These are phyloP conservation scores for Penicillium bialowiezense DNA, from an alignment of 495 filamentous ascomycete genomes.

Conservation along the genomic window DNA sequence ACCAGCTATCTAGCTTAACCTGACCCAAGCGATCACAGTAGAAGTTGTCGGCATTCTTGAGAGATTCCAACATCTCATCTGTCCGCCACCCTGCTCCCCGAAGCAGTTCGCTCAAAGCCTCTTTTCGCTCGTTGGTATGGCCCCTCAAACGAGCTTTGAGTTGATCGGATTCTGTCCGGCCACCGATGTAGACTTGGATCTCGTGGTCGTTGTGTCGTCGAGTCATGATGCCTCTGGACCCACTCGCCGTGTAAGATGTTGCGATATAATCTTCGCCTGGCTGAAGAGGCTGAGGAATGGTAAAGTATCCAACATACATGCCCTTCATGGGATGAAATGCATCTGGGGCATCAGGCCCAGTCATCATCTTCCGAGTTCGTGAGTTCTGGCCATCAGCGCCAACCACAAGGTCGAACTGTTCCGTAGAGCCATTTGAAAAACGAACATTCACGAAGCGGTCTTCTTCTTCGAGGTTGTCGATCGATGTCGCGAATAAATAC, in stretches of 20 bases:
- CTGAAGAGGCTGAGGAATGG: constrained; percentile 24
- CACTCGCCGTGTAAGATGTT: constrained; percentile 28
- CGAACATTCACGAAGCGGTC: constrained; percentile 25
- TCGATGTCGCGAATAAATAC: constrained; percentile 32
- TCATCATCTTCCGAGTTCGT: constrained; percentile 33
- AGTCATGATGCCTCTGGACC: constrained; percentile 33
- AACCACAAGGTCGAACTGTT: constrained; percentile 47
- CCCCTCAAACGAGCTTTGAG: constrained; percentile 16
- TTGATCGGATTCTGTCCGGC: constrained; percentile 19
- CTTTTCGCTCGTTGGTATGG: constrained; percentile 30
- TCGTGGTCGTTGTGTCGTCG: constrained; percentile 33
- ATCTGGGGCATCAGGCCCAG: constrained; percentile 9
- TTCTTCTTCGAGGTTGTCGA: constrained; percentile 14
- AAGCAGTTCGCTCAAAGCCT: constrained; percentile 36
- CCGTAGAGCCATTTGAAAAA: constrained; percentile 32
- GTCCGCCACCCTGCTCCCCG: constrained; percentile 44
- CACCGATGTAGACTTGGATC: constrained; percentile 38
- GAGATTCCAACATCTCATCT: constrained; percentile 33
- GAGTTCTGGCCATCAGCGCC: constrained; percentile 50
- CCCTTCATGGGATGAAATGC: constrained; percentile 19
- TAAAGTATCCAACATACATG: constrained; percentile 37
- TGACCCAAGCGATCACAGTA: constrained; percentile 40
- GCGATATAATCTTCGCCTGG: constrained; percentile 32
- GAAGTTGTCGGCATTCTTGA: constrained; percentile 45
- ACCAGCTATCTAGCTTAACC: constrained; percentile 44